Conservation (phyloP, 345 rosid species). For the Syzygium grande region DNA sequence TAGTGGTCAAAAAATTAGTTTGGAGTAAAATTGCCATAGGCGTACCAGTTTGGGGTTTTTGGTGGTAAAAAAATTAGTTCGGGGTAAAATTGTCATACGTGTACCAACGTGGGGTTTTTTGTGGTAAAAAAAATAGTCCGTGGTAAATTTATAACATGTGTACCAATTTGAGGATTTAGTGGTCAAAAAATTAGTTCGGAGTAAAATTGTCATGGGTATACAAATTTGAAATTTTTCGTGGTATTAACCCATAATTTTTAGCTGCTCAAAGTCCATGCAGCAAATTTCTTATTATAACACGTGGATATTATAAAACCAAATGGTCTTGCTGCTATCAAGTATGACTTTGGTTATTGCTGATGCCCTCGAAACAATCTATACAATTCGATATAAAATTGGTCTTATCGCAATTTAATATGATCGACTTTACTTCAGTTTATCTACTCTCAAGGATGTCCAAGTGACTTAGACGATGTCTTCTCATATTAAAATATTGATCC, state of each 20-base stretch:
- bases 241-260: not conserved
- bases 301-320: not conserved
- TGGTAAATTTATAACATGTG: too few relatives aligned
- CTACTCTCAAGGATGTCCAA: not conserved
- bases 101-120: too few relatives aligned
- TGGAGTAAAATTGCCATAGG: too few relatives aligned
- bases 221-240: too few relatives aligned
- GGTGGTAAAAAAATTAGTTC: too few relatives aligned
- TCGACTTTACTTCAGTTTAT: not conserved
- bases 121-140: too few relatives aligned
- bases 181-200: too few relatives aligned
- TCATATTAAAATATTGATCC: not conserved
- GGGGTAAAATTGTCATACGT: too few relatives aligned
- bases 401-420: not conserved
- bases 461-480: not conserved
- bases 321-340: not conserved
- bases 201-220: too few relatives aligned
- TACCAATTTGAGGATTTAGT: too few relatives aligned
- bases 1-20: too few relatives aligned
- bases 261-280: not conserved
- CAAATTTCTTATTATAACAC: not conserved
- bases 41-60: too few relatives aligned
- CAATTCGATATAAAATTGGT: not conserved
- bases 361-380: not conserved
- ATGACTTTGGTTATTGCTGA: not conserved